Conservation (phyloP, 805 yeast genomes). For the Yamadazyma phyllophila region DNA sequence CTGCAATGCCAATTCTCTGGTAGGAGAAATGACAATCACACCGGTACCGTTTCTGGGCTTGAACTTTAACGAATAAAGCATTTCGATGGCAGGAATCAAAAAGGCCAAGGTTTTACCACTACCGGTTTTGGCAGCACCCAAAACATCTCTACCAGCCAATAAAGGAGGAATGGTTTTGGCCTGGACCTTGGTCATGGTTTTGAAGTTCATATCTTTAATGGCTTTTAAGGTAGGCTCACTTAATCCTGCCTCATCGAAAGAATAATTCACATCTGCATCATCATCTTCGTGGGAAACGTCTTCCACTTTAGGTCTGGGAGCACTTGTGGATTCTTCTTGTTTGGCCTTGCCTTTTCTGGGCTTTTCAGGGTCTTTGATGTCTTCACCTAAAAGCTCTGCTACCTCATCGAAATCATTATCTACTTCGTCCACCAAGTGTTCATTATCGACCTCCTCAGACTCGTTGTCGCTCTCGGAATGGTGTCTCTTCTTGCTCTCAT, state of each 20-base stretch:
- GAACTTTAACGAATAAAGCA: constrained; percentile 84
- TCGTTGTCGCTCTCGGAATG: constrained; percentile 3
- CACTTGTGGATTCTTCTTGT: constrained; percentile 20
- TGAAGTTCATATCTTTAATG: constrained; percentile 84
- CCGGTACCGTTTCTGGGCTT: constrained; percentile 99
- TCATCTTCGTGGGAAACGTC: constrained; percentile 14
- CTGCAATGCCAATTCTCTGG: constrained; percentile 96
- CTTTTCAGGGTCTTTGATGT: constrained; percentile 41
- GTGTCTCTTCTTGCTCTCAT: constrained; percentile 1
- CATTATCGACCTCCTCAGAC: constrained; percentile 28
- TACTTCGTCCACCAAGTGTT: constrained; percentile 49
- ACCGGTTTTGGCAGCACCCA: constrained; percentile 99
- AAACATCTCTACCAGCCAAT: constrained; percentile 92
- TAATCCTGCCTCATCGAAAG: constrained; percentile 48
- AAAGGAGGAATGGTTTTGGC: constrained; percentile 95
- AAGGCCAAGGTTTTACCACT: constrained; percentile 98
- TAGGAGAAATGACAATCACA: constrained; percentile 92
- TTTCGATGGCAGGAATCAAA: constrained; percentile 91
- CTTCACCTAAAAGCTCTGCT: constrained; percentile 49
- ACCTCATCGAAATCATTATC: constrained; percentile 60
- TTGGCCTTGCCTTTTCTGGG: constrained; percentile 17
- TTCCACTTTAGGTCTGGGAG: constrained; percentile 28
- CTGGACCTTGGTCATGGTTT: constrained; percentile 91
- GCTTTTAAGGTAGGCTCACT: constrained; percentile 83
- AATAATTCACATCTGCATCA: constrained; percentile 31